These are phyloP conservation scores for Rutstroemia sp. DNA, from an alignment of 2,329 filamentous ascomycete genomes.

Conservation along the genomic window DNA sequence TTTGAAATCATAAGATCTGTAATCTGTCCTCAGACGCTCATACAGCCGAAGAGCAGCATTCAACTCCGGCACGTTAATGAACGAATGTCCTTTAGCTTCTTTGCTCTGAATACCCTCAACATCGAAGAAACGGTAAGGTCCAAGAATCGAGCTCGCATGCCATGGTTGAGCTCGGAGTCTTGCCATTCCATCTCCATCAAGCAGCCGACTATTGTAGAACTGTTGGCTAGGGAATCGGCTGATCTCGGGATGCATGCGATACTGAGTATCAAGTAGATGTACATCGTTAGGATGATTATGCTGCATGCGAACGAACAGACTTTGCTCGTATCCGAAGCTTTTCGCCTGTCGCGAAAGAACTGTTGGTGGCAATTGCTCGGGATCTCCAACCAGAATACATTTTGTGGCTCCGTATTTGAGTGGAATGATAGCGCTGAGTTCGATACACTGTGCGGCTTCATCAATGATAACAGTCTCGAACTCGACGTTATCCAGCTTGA, in stretches of 20 bases:
- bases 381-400: constrained; percentile 94
- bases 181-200: constrained; percentile 81
- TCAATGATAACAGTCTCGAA: constrained; percentile 99
- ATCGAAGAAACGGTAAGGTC: constrained; percentile 95
- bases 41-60: constrained; percentile 82
- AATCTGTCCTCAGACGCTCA: constrained; percentile 69
- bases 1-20: constrained; percentile 58
- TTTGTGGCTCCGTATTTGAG: constrained; percentile 96
- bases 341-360: constrained; percentile 92
- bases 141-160: constrained; percentile 75
- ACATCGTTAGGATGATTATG: constrained; percentile 81
- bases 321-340: constrained; percentile 92
- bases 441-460: constrained; percentile 95
- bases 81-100: constrained; percentile 76
- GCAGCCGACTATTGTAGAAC: constrained; percentile 84
- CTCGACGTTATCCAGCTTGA: constrained; percentile 75
- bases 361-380: constrained; percentile 92
- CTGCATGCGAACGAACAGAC: constrained; percentile 97
- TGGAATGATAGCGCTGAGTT: constrained; percentile 91
- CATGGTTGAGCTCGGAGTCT: constrained; percentile 70
- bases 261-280: constrained; percentile 93
- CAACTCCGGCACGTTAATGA: constrained; percentile 83
- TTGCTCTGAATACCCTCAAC: constrained; percentile 80
- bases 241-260: constrained; percentile 98
- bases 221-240: constrained; percentile 81